Evolutionary conservation across 208 protist genomes (phyloP).

Genomic region (Trypanosoma conorhini): DNA sequence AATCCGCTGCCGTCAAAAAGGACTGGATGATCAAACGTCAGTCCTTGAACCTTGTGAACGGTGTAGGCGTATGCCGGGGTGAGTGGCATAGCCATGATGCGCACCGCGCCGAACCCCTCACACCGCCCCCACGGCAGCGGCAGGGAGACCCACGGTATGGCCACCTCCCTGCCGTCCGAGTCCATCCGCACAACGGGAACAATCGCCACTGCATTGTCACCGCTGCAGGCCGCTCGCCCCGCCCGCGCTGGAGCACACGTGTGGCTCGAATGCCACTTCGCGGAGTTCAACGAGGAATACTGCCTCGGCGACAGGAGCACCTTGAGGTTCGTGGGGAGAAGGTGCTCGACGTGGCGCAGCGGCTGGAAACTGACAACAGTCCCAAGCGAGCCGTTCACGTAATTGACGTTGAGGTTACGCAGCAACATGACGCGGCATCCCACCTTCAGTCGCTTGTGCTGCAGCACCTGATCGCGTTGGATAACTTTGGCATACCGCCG

Average conservation of each 20-base stretch:
- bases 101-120: slow-evolving; percentile 41
- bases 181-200: slow-evolving; percentile 86
- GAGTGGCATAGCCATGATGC: slow-evolving; percentile 69
- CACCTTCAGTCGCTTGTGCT: slow-evolving; percentile 77
- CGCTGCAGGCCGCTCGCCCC: not conserved
- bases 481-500: slow-evolving; percentile 34
- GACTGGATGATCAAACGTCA: slow-evolving; percentile 71
- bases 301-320: slow-evolving; percentile 11
- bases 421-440: slow-evolving; percentile 89
- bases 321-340: slow-evolving; percentile 43
- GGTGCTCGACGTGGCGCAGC: slow-evolving; percentile 24
- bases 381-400: slow-evolving; percentile 84
- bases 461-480: slow-evolving; percentile 51
- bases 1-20: slow-evolving; percentile 73
- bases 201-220: slow-evolving; percentile 5
- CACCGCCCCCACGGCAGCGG: slow-evolving; percentile 20
- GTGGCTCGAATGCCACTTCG: not conserved
- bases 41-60: slow-evolving; percentile 89
- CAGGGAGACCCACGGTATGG: slow-evolving; percentile 73
- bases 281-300: slow-evolving; percentile 7
- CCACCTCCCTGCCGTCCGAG: slow-evolving; percentile 45
- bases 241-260: not conserved
- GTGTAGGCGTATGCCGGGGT: slow-evolving; percentile 90
- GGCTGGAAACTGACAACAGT: slow-evolving; percentile 64
- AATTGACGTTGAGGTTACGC: slow-evolving; percentile 59